Evolutionary conservation across 2,329 filamentous ascomycete genomes (phyloP).

Genomic region (Colletotrichum sp.): DNA sequence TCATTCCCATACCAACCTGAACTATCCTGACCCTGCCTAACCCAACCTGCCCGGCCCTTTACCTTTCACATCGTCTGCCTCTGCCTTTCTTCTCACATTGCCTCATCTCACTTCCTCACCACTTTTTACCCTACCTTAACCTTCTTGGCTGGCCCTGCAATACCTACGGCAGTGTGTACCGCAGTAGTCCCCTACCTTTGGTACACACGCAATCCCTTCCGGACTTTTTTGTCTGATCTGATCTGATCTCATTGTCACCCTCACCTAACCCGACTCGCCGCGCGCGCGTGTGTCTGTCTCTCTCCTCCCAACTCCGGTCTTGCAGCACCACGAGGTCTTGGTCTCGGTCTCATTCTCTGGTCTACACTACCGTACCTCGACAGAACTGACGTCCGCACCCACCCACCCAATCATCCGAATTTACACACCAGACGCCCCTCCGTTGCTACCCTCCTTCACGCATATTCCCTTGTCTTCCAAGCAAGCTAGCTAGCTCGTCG

Average conservation of each 20-base stretch:
- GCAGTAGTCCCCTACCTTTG: neutral
- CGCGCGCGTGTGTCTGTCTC: neutral
- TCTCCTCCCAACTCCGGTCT: neutral
- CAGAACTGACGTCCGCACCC: slow-evolving; percentile 1
- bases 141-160: neutral
- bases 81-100: neutral
- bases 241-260: neutral
- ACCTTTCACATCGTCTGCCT: neutral
- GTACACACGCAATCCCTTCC: neutral
- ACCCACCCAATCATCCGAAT: slow-evolving; percentile 18
- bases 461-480: slow-evolving; percentile 11
- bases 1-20: slow-evolving; percentile 6
- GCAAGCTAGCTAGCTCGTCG: slow-evolving; percentile 2
- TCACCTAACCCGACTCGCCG: neutral
- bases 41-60: neutral
- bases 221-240: neutral
- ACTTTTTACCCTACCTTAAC: neutral
- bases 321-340: neutral
- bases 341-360: slow-evolving; percentile 2
- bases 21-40: neutral
- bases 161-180: neutral
- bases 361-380: neutral
- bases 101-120: neutral
- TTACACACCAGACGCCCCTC: slow-evolving; percentile 9
- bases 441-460: slow-evolving; percentile 13